Base-by-base conservation (phyloP, 1,139 yeast species). In the Sugiyamaella grinbergsii region DNA sequence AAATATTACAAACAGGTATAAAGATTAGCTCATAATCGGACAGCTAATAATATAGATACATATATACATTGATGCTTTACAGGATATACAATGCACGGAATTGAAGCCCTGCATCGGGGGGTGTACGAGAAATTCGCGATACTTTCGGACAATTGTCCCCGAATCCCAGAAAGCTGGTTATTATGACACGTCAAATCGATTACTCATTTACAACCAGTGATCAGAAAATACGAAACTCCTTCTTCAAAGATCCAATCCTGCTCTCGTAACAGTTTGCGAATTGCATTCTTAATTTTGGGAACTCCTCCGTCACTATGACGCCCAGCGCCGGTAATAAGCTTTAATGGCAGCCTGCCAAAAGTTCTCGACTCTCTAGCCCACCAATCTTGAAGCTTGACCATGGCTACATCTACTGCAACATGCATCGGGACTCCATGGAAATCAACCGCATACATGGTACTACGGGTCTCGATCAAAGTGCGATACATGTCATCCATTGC, bases 321-420 rank as follows among this genome's bases (percentile, higher is more conserved):
- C 8, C 70, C 70, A 0, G 66, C 59, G 2, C 70, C 70, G 0
- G 70, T 64, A 33, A 66, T 59, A n/a, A 66, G 51, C 32, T 53
- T 58, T 7, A 66, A 47, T n/a, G 58, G 57, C 19, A 19, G 11
- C 15, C 32, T 23, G 4, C 42, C 46, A 16, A 37, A 20, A 32
- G 19, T 41, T 31, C 29, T 31, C 18, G 29, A 31, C 28, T 51
- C 56, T 3, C 42, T 31, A 4, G 51, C 32, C 56, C 59, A 57
- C 62, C 63, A 56, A 10, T 58, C 54, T 29, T 53, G 54, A n/a
- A 63, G 53, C 41, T 54, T 55, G 23, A 45, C 53, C 20, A 44
- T 46, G 42, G 62, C 58, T 5, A 56, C 54, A 4, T 51, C 55
- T 5, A 61, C 51, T 1, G 70, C 70, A 24, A 58, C 54, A 3